These are phyloP conservation scores for Hamamelis virginiana DNA, from an alignment of 164 flowering plant species.

Conservation along the genomic window DNA sequence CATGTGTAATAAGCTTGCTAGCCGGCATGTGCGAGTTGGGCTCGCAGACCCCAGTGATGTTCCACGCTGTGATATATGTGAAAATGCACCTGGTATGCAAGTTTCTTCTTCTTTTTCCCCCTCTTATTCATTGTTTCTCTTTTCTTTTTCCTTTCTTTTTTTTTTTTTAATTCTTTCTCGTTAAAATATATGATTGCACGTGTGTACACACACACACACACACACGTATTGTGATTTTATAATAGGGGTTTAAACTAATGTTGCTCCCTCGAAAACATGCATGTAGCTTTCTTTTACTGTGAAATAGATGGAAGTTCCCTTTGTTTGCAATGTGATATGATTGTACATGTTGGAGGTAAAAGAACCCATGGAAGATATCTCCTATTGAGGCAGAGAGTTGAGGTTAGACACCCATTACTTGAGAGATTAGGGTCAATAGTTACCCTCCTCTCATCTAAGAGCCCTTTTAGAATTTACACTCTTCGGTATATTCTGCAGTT, in stretches of 20 bases:
- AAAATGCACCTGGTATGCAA: slow-evolving; percentile 73
- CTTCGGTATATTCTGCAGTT: slow-evolving; percentile 29
- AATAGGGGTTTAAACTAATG: not conserved
- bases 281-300: slow-evolving; percentile 48
- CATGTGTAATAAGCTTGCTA: slow-evolving; percentile 96
- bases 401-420: slow-evolving; percentile 28
- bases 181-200: too few species aligned
- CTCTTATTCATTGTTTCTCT: too few species aligned
- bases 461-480: not conserved
- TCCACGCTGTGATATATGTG: slow-evolving; percentile 91
- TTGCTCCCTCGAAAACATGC: not conserved
- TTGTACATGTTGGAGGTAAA: slow-evolving; percentile 55
- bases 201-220: too few species aligned
- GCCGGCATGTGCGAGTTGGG: slow-evolving; percentile 84
- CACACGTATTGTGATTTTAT: too few species aligned
- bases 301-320: slow-evolving; percentile 48
- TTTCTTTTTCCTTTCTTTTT: not conserved
- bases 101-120: not conserved
- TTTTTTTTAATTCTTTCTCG: too few species aligned
- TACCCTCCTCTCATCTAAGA: not conserved
- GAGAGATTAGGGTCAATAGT: not conserved
- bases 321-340: slow-evolving; percentile 54
- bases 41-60: slow-evolving; percentile 85
- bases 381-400: slow-evolving; percentile 43
- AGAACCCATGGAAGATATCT: slow-evolving; percentile 48